A percentile compares a stretch with the other conserved stretches of the same genome.
These are phyloP conservation scores for Herpetospermum pedunculosum DNA, from an alignment of 306 rosid species.

Conservation along the genomic window DNA sequence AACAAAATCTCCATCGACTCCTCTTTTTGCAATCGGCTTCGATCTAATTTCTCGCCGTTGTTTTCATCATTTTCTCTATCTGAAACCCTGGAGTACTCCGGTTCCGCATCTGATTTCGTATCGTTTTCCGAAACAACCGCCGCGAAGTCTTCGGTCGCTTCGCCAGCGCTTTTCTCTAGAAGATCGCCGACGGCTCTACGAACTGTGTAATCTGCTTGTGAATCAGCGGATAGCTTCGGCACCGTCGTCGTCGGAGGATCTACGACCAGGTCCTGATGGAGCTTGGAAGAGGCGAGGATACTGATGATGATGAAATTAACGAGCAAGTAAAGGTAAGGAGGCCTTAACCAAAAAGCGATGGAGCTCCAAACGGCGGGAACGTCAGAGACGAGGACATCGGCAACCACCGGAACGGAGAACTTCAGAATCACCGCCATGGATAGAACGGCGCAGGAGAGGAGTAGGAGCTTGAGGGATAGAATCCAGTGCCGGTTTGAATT, in stretches of 20 bases:
- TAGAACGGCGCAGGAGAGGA: slow-evolving; percentile 47
- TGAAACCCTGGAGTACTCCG: not conserved
- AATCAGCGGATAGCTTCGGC: not conserved
- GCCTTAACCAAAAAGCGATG: slow-evolving; percentile 40
- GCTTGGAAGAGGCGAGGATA: slow-evolving; percentile 64
- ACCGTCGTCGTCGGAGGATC: slow-evolving; percentile 5
- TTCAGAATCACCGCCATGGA: slow-evolving; percentile 56
- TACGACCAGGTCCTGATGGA: slow-evolving; percentile 22
- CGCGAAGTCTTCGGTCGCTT: slow-evolving; percentile 1
- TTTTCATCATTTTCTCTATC: not conserved
- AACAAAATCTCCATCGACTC: slow-evolving; percentile 31
- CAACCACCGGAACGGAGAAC: slow-evolving; percentile 39
- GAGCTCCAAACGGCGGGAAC: slow-evolving; percentile 52
- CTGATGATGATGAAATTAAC: slow-evolving; percentile 72
- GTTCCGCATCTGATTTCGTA: slow-evolving; percentile 2
- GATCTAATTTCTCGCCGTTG: not conserved
- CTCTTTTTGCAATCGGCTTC: slow-evolving; percentile 25
- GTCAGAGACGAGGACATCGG: slow-evolving; percentile 34
- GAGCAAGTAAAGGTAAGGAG: slow-evolving; percentile 71
- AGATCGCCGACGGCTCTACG: not conserved
- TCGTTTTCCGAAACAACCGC: slow-evolving; percentile 1
- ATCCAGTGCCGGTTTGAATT: slow-evolving; percentile 19
- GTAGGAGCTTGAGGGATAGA: slow-evolving; percentile 27
- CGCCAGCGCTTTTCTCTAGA: slow-evolving; percentile 10
- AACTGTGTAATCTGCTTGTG: not conserved